phyloP scores from a whole-genome alignment of 176 grass and related monocot species.

The Aegilops longissima region DNA sequence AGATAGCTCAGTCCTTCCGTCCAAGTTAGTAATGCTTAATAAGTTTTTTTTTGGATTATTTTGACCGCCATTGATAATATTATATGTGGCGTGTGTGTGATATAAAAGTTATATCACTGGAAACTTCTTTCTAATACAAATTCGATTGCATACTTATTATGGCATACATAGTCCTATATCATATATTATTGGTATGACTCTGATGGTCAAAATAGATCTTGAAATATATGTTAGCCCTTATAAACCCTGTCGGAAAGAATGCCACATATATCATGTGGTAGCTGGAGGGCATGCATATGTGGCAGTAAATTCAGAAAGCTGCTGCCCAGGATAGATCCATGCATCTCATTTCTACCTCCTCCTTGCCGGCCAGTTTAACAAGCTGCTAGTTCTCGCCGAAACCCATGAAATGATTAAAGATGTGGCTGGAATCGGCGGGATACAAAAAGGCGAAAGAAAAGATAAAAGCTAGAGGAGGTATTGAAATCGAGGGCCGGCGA shows the following conservation, averaged over 20 bases:
- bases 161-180: too few species aligned
- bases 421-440: neutral
- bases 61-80: too few species aligned
- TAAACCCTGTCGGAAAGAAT: neutral
- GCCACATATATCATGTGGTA: neutral
- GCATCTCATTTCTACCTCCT: neutral
- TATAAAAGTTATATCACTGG: too few species aligned
- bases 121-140: too few species aligned
- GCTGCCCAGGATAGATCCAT: neutral
- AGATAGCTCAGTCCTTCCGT: too few species aligned
- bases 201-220: too few species aligned
- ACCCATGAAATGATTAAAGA: neutral
- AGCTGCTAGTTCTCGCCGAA: neutral
- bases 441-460: slow-evolving; percentile 1
- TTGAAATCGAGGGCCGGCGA: neutral
- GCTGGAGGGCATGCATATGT: neutral
- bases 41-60: too few species aligned
- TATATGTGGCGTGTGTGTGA: too few species aligned
- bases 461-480: neutral
- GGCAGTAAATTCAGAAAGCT: slow-evolving; percentile 2
- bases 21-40: too few species aligned
- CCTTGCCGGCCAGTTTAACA: neutral
- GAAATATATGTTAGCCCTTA: neutral
- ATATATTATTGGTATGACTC: too few species aligned
- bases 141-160: too few species aligned